Evolutionary conservation across 2,329 filamentous ascomycete species (phyloP).

Genomic region (Aurifilum marmelostoma): DNA sequence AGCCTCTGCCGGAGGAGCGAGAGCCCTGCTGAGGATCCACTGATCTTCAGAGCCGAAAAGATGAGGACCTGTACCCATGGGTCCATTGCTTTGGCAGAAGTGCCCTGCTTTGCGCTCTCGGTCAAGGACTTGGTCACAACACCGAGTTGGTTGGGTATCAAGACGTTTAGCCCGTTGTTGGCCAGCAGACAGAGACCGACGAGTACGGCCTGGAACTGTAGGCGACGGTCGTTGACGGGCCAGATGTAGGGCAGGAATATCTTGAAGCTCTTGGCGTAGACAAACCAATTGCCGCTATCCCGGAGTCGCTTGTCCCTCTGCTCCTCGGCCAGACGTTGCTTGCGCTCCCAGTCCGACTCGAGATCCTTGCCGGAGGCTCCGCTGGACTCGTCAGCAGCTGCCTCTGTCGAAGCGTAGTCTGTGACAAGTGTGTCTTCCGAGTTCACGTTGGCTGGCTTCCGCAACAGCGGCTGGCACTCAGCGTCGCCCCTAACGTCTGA

Average conservation of each 20-base stretch:
- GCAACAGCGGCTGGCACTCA: constrained; percentile 62
- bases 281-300: constrained; percentile 75
- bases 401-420: constrained; percentile 25
- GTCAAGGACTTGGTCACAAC: constrained; percentile 73
- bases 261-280: constrained; percentile 76
- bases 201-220: constrained; percentile 70
- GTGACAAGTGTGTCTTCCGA: constrained; percentile 31
- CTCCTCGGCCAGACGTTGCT: constrained; percentile 57
- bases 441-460: constrained; percentile 39
- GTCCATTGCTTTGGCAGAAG: constrained; percentile 42
- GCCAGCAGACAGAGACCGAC: constrained; percentile 70
- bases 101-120: constrained; percentile 40
- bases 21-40: constrained; percentile 58
- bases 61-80: constrained; percentile 57
- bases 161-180: constrained; percentile 72
- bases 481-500: constrained; percentile 47
- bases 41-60: constrained; percentile 55
- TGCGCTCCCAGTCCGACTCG: constrained; percentile 59
- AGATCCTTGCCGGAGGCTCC: constrained; percentile 40
- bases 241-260: constrained; percentile 80
- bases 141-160: constrained; percentile 81
- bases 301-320: constrained; percentile 70
- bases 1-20: constrained; percentile 58
- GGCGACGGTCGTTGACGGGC: constrained; percentile 66
- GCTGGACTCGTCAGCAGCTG: constrained; percentile 25